A percentile compares a stretch with the other conserved stretches of the same genome.
These are phyloP conservation scores for Septoria linicola DNA, from an alignment of 2,329 filamentous ascomycete species.

Conservation along the genomic window DNA sequence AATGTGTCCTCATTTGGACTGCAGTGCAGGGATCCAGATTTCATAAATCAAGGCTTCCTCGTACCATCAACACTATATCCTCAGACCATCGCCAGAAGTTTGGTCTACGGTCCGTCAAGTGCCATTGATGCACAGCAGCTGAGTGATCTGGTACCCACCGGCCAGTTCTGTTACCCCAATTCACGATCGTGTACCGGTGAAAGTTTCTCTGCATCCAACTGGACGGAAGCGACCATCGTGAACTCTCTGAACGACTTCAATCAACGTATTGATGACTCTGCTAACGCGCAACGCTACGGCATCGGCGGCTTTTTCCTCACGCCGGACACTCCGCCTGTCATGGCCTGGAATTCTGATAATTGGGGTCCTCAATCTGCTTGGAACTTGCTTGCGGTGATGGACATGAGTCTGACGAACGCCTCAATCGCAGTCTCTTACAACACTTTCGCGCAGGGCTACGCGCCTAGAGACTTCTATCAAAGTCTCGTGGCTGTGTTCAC, in stretches of 20 bases:
- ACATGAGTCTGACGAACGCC: slow-evolving; percentile 69
- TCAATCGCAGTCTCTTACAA: slow-evolving; percentile 69
- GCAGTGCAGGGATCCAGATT: slow-evolving; percentile 43
- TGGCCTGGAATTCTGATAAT: slow-evolving; percentile 14
- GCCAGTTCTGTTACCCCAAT: slow-evolving; percentile 13
- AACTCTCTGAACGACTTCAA: slow-evolving; percentile 14
- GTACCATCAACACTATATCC: slow-evolving; percentile 7
- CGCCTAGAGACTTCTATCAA: slow-evolving; percentile 71
- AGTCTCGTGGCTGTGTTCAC: slow-evolving; percentile 67
- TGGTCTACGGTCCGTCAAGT: slow-evolving; percentile 11
- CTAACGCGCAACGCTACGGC: not conserved
- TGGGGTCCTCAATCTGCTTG: not conserved
- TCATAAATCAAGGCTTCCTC: not conserved
- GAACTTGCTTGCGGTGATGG: slow-evolving; percentile 55
- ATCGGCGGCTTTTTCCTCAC: slow-evolving; percentile 18
- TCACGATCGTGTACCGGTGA: slow-evolving; percentile 1
- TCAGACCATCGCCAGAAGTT: slow-evolving; percentile 1
- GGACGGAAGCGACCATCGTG: slow-evolving; percentile 1
- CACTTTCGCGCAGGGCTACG: slow-evolving; percentile 70
- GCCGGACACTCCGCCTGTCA: slow-evolving; percentile 8
- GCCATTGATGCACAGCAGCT: slow-evolving; percentile 1
- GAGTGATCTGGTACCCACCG: slow-evolving; percentile 11
- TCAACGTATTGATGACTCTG: slow-evolving; percentile 8
- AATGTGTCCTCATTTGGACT: slow-evolving; percentile 50
- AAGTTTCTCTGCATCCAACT: not conserved